Evolutionary conservation across 2,329 filamentous ascomycete genomes (phyloP).

Genomic region (Ambrosiella cleistominuta): DNA sequence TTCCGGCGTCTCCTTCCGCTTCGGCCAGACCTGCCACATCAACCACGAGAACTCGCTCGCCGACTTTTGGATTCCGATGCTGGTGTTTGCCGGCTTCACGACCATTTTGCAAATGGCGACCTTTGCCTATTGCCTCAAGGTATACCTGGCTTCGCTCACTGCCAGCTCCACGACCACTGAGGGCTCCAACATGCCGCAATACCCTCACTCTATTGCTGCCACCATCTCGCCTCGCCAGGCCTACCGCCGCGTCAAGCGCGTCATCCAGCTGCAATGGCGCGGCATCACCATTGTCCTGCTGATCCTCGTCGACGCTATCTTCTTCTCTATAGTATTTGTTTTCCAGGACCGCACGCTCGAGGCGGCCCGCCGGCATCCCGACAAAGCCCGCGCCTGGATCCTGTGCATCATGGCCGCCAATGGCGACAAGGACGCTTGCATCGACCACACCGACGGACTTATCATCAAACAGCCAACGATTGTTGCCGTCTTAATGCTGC

Average conservation of each 20-base stretch:
- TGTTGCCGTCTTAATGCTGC: constrained; percentile 62
- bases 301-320: constrained; percentile 80
- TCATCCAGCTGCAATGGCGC: constrained; percentile 85
- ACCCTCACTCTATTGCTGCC: constrained; percentile 50
- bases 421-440: constrained; percentile 50
- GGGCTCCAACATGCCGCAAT: constrained; percentile 50
- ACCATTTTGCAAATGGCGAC: constrained; percentile 70
- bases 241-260: constrained; percentile 69
- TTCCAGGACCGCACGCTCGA: constrained; percentile 61
- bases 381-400: constrained; percentile 47
- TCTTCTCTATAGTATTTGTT: constrained; percentile 84
- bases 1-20: constrained; percentile 87
- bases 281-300: constrained; percentile 79
- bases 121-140: constrained; percentile 82
- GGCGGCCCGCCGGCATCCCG: constrained; percentile 34
- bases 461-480: constrained; percentile 62
- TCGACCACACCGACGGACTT: constrained; percentile 38
- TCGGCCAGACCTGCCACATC: constrained; percentile 83
- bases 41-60: constrained; percentile 72
- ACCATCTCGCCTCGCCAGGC: constrained; percentile 72
- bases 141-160: constrained; percentile 71
- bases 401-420: constrained; percentile 43
- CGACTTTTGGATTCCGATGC: constrained; percentile 78
- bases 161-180: constrained; percentile 56
- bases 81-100: constrained; percentile 59